Evolutionary conservation across 495 filamentous ascomycete genomes (phyloP).

Genomic region (Annulohypoxylon nitens): DNA sequence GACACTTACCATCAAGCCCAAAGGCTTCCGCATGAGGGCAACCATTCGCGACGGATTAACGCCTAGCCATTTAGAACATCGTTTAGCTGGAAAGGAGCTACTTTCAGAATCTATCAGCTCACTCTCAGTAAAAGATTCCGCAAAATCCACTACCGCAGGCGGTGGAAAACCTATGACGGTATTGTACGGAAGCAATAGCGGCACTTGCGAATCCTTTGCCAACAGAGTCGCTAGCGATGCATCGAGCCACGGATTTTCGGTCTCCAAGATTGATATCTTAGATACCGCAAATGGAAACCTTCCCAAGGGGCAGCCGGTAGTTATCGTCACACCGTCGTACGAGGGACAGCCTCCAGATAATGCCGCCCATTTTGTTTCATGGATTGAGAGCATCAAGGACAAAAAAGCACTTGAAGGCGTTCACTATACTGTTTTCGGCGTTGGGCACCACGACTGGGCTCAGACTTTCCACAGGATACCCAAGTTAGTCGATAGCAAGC

Average conservation of each 20-base stretch:
- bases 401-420: constrained; percentile 63
- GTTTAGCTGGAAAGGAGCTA: constrained; percentile 54
- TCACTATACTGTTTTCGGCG: constrained; percentile 76
- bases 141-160: constrained; percentile 38
- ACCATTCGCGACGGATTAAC: constrained; percentile 69
- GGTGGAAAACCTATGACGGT: constrained; percentile 66
- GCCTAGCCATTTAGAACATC: constrained; percentile 67
- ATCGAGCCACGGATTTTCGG: constrained; percentile 67
- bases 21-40: constrained; percentile 77
- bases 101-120: constrained; percentile 17
- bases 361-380: constrained; percentile 75
- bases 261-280: constrained; percentile 66
- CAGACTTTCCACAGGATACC: constrained; percentile 80
- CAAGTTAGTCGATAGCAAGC: constrained; percentile 68
- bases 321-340: constrained; percentile 78
- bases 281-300: constrained; percentile 73
- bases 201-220: constrained; percentile 80
- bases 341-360: constrained; percentile 84
- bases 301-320: constrained; percentile 70
- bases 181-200: constrained; percentile 80
- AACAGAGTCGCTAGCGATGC: constrained; percentile 72
- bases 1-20: constrained; percentile 82
- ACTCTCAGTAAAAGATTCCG: constrained; percentile 7
- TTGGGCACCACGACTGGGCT: constrained; percentile 71
- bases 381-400: constrained; percentile 69